These are phyloP conservation scores for Herpetospermum pedunculosum DNA, from an alignment of 306 rosid species.

Conservation along the genomic window DNA sequence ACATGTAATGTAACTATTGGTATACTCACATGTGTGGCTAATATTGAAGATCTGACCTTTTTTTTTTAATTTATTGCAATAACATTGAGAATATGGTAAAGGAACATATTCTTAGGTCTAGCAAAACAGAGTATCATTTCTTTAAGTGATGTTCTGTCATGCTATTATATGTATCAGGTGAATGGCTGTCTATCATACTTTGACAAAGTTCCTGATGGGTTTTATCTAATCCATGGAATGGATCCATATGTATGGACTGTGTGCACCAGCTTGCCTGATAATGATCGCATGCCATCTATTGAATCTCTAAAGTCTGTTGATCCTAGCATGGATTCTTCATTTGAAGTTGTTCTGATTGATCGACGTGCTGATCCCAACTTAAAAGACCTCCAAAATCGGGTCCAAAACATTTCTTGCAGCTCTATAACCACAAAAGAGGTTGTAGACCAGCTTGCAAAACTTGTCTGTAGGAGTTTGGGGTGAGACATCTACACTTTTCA, in stretches of 20 bases:
- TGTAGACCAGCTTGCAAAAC: slow-evolving; percentile 84
- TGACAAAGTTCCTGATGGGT: slow-evolving; percentile 84
- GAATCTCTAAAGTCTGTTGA: slow-evolving; percentile 67
- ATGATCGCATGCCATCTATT: slow-evolving; percentile 81
- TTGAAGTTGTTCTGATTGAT: slow-evolving; percentile 85
- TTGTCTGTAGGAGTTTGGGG: slow-evolving; percentile 90
- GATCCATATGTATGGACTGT: slow-evolving; percentile 83
- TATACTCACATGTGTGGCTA: neutral
- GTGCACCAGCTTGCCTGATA: slow-evolving; percentile 81
- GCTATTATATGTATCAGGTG: slow-evolving; percentile 43
- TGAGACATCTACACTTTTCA: slow-evolving; percentile 36
- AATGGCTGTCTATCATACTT: slow-evolving; percentile 91
- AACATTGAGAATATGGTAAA: neutral
- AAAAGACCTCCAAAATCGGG: slow-evolving; percentile 76
- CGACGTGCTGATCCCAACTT: slow-evolving; percentile 60
- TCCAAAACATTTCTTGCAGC: slow-evolving; percentile 42
- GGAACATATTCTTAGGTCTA: neutral
- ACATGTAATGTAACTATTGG: neutral
- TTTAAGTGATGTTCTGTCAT: neutral
- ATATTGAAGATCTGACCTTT: neutral
- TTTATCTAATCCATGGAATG: slow-evolving; percentile 82
- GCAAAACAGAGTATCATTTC: neutral
- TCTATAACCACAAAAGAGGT: slow-evolving; percentile 72
- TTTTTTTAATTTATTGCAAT: neutral
- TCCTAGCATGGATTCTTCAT: slow-evolving; percentile 42